These are phyloP conservation scores for Phylloporus sp. DNA, from an alignment of 768 basidiomycete genomes.

Conservation along the genomic window DNA sequence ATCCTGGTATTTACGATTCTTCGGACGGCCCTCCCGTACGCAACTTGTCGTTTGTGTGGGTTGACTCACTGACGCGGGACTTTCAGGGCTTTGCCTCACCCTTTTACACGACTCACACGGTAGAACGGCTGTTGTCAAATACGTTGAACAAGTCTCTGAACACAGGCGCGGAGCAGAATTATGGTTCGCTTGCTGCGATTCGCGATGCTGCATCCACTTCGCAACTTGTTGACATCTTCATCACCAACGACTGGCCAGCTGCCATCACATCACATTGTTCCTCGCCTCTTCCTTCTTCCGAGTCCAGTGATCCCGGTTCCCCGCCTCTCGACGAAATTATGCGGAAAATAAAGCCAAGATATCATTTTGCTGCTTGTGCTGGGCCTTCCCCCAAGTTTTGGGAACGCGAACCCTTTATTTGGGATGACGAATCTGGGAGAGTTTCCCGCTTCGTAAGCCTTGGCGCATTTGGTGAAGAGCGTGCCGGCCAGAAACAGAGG, in stretches of 20 bases:
- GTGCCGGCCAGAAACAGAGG: slow-evolving; percentile 71
- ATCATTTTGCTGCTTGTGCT: slow-evolving; percentile 73
- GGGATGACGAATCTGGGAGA: slow-evolving; percentile 67
- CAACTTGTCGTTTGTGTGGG: slow-evolving; percentile 7
- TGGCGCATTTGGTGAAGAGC: slow-evolving; percentile 74
- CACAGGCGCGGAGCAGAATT: slow-evolving; percentile 43
- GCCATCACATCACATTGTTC: slow-evolving; percentile 58
- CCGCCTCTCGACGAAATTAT: slow-evolving; percentile 63
- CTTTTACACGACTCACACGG: slow-evolving; percentile 63
- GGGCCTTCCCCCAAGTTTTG: slow-evolving; percentile 76
- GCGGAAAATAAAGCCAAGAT: slow-evolving; percentile 69
- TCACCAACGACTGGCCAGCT: slow-evolving; percentile 76
- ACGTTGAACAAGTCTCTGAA: slow-evolving; percentile 48
- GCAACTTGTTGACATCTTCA: slow-evolving; percentile 71
- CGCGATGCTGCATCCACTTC: slow-evolving; percentile 56
- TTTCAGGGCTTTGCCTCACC: slow-evolving; percentile 70
- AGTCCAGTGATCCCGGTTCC: slow-evolving; percentile 42
- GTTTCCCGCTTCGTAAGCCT: slow-evolving; percentile 76
- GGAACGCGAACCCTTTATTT: slow-evolving; percentile 91
- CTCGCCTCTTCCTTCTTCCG: slow-evolving; percentile 40
- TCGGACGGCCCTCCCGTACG: slow-evolving; percentile 63
- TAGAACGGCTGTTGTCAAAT: slow-evolving; percentile 69
- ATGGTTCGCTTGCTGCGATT: slow-evolving; percentile 63
- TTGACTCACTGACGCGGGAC: slow-evolving; percentile 1
- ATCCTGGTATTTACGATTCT: slow-evolving; percentile 51